Percentiles rank a stretch among this genome's conserved stretches.
phyloP scores from a whole-genome alignment of 164 flowering plant species.

The Chimonanthus salicifolius region DNA sequence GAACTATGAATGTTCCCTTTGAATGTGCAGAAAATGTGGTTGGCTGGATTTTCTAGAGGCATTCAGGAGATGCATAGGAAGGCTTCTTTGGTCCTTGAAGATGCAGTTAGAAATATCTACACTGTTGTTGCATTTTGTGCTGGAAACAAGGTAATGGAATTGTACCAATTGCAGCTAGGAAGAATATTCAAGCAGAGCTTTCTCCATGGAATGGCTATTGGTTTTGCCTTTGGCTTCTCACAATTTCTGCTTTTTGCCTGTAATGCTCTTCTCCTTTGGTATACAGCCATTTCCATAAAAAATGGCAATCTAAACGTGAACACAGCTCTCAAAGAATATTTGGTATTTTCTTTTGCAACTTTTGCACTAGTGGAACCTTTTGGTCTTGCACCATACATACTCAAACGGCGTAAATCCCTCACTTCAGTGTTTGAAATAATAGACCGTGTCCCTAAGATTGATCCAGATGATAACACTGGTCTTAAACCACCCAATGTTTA shows the following conservation, averaged over 20 bases:
- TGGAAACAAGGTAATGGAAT: constrained; percentile 94
- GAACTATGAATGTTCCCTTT: neutral
- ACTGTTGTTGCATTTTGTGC: constrained; percentile 99
- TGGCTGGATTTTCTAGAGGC: constrained; percentile 96
- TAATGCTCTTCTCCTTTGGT: constrained; percentile 97
- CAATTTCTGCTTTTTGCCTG: constrained; percentile 97
- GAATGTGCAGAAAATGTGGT: constrained; percentile 85
- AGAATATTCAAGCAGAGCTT: constrained; percentile 78
- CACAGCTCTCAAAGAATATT: constrained; percentile 84
- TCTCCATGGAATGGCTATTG: constrained; percentile 86
- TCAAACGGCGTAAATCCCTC: constrained; percentile 78
- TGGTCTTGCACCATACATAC: constrained; percentile 96
- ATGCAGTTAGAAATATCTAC: constrained; percentile 95
- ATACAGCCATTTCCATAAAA: constrained; percentile 62
- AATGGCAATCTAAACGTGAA: constrained; percentile 32
- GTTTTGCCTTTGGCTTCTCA: constrained; percentile 89
- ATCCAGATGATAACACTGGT: constrained; percentile 79
- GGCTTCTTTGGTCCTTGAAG: constrained; percentile 95
- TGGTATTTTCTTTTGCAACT: constrained; percentile 94
- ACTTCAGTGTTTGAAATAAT: constrained; percentile 90
- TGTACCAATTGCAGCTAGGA: constrained; percentile 65
- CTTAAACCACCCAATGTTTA: constrained; percentile 85
- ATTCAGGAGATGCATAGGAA: constrained; percentile 98
- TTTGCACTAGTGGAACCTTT: constrained; percentile 98
- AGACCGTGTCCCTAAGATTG: constrained; percentile 83